phyloP scores from a whole-genome alignment of 2,329 filamentous ascomycete genomes.

The Penicillium italicum region DNA sequence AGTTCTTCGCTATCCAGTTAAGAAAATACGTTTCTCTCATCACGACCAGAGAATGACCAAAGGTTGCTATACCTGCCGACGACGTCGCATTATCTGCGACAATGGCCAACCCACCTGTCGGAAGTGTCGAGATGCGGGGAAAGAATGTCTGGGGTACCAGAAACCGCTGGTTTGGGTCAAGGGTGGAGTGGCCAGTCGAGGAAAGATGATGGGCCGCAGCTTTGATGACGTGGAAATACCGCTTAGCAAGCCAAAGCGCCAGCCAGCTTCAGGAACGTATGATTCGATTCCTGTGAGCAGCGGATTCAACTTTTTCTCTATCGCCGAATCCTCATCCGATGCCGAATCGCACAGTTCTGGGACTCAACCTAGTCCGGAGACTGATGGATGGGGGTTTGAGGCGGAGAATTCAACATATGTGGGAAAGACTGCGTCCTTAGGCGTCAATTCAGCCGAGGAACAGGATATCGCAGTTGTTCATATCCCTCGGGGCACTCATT shows the following conservation, averaged over 20 bases:
- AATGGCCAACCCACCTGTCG: slow-evolving; percentile 42
- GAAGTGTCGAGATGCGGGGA: slow-evolving; percentile 43
- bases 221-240: slow-evolving; percentile 41
- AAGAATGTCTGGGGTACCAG: slow-evolving; percentile 44
- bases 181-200: slow-evolving; percentile 44
- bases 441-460: slow-evolving; percentile 1
- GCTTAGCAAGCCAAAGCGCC: neutral
- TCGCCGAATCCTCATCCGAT: slow-evolving; percentile 14
- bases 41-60: slow-evolving; percentile 34
- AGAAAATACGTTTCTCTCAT: neutral
- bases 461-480: slow-evolving; percentile 16
- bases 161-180: slow-evolving; percentile 44
- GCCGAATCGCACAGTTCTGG: slow-evolving; percentile 18
- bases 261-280: neutral
- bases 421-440: neutral
- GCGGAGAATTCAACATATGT: neutral
- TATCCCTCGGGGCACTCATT: slow-evolving; percentile 5
- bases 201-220: slow-evolving; percentile 52
- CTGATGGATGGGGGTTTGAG: slow-evolving; percentile 15
- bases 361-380: slow-evolving; percentile 15
- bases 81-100: slow-evolving; percentile 44
- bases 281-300: neutral
- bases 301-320: slow-evolving; percentile 10
- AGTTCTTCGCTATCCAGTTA: slow-evolving; percentile 13
- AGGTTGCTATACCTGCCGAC: slow-evolving; percentile 45